A percentile compares a stretch with the other conserved stretches of the same genome.
phyloP scores from a whole-genome alignment of 2,329 filamentous ascomycete species.

The Cryphonectria nitschkei region DNA sequence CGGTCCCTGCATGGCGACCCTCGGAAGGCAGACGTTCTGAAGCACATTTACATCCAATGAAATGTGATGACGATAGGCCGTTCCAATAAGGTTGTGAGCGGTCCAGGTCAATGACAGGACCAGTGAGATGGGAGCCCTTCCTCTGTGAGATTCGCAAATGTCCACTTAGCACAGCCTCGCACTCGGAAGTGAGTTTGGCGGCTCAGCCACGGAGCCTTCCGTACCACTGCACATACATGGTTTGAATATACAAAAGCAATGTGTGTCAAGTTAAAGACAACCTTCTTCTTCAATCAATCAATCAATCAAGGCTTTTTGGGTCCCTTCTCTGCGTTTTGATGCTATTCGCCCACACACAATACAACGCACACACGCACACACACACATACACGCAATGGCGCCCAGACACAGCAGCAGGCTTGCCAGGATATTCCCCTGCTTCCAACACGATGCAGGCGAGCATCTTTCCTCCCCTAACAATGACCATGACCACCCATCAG shows the following conservation, averaged over 20 bases:
- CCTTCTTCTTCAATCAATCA: neutral
- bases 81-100: neutral
- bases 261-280: neutral
- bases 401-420: neutral
- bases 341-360: neutral
- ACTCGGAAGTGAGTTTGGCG: neutral
- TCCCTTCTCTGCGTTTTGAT: neutral
- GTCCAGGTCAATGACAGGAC: neutral
- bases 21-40: neutral
- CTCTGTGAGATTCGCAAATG: neutral
- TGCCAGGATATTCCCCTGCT: conserved; percentile 3
- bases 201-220: neutral
- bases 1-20: neutral
- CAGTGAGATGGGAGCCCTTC: neutral
- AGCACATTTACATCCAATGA: neutral
- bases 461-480: neutral
- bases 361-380: neutral
- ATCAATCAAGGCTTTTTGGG: neutral
- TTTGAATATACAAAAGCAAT: neutral
- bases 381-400: neutral
- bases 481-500: neutral
- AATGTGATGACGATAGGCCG: neutral
- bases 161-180: neutral
- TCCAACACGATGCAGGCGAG: conserved; percentile 7
- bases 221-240: neutral